A percentile compares a stretch with the other conserved stretches of the same genome.
These are phyloP conservation scores for Nepenthes mirabilis DNA, from an alignment of 148 eudicot species.

Conservation along the genomic window DNA sequence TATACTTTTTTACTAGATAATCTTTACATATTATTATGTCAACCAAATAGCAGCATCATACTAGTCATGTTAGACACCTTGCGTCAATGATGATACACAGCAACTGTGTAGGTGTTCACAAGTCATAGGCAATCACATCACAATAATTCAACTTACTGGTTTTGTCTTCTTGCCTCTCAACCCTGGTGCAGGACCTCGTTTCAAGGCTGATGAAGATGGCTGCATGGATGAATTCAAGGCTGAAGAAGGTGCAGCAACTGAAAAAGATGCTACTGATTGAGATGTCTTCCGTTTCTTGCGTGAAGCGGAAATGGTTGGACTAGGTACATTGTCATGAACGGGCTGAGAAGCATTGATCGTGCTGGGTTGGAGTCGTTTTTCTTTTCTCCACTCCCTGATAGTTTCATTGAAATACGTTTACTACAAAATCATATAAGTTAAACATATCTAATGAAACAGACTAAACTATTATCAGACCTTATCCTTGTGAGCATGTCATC, in stretches of 20 bases:
- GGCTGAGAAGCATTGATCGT: constrained; percentile 45
- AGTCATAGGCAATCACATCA: too few relatives aligned
- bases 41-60: too few relatives aligned
- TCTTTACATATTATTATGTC: too few relatives aligned
- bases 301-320: constrained; percentile 80
- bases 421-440: background rate
- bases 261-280: constrained; percentile 53
- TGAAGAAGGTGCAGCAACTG: constrained; percentile 42
- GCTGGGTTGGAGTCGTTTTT: constrained; percentile 59
- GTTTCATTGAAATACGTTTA: constrained; percentile 3
- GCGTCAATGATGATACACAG: too few relatives aligned
- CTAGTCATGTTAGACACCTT: too few relatives aligned
- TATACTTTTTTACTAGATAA: too few relatives aligned
- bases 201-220: constrained; percentile 40
- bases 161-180: constrained; percentile 43
- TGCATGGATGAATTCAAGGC: constrained; percentile 39
- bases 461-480: constrained; percentile 33
- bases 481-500: constrained; percentile 73
- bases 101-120: too few relatives aligned
- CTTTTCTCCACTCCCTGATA: constrained; percentile 82
- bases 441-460: constrained; percentile 1
- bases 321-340: constrained; percentile 54
- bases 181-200: constrained; percentile 37
- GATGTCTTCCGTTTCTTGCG: constrained; percentile 67
- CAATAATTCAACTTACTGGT: constrained; percentile 25